Evolutionary conservation across 306 rosid species (phyloP).

Genomic region (Lablab purpureus): DNA sequence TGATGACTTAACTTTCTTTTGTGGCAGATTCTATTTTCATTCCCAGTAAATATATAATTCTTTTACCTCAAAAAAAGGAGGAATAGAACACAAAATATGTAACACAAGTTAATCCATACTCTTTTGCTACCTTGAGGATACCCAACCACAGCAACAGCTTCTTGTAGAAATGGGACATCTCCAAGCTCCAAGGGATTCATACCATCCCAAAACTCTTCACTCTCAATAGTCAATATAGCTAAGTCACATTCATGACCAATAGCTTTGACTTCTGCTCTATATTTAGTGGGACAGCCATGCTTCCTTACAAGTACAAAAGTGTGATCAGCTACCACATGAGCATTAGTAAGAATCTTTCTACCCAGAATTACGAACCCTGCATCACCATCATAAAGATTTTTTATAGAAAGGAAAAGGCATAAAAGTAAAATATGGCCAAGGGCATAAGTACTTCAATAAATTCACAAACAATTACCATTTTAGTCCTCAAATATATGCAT

Average conservation of each 20-base stretch:
- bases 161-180: conserved; percentile 80
- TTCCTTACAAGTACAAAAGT: conserved; percentile 90
- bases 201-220: conserved; percentile 80
- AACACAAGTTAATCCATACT: conserved; percentile 6
- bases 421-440: not conserved
- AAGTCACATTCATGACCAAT: conserved; percentile 96
- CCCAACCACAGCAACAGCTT: conserved; percentile 94
- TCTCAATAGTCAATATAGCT: conserved; percentile 74
- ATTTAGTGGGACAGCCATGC: conserved; percentile 90
- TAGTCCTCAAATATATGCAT: not conserved
- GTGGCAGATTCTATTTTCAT: not conserved
- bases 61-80: not conserved
- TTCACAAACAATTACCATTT: not conserved
- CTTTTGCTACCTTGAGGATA: conserved; percentile 81
- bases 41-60: not conserved
- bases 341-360: conserved; percentile 82
- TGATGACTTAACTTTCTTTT: not conserved
- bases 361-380: conserved; percentile 83
- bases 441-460: conserved; percentile 4
- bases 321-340: conserved; percentile 95
- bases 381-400: conserved; percentile 23
- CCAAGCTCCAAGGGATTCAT: conserved; percentile 77
- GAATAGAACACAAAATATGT: conserved; percentile 21
- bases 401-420: conserved; percentile 28
- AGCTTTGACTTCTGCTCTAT: conserved; percentile 80